phyloP scores from a whole-genome alignment of 1,284 basidiomycete species.

The Naganishia liquefaciens region DNA sequence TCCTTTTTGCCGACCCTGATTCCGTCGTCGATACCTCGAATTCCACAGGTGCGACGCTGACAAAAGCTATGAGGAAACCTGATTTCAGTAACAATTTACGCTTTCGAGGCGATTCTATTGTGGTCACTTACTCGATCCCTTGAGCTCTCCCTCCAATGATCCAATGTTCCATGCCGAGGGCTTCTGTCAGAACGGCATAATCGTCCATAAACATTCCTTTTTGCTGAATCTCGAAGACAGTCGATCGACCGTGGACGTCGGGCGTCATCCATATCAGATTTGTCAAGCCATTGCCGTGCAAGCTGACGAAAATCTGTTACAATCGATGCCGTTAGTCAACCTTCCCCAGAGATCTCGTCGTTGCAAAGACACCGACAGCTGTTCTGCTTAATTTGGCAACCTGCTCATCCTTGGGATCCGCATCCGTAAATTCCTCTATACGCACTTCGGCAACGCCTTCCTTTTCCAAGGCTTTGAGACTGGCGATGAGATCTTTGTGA shows the following conservation, averaged over 20 bases:
- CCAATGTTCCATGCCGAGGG: slow-evolving; percentile 19
- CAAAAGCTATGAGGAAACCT: slow-evolving; percentile 7
- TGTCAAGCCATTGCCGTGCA: slow-evolving; percentile 29
- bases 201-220: slow-evolving; percentile 23
- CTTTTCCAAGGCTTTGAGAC: slow-evolving; percentile 15
- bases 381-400: slow-evolving; percentile 29
- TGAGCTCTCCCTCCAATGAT: slow-evolving; percentile 11
- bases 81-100: no score
- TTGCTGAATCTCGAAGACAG: slow-evolving; percentile 29
- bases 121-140: slow-evolving; percentile 2
- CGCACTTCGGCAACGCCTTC: slow-evolving; percentile 29
- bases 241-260: not conserved
- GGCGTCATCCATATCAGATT: slow-evolving; percentile 29
- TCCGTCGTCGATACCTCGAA: slow-evolving; percentile 1
- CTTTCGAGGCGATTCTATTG: not conserved
- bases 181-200: slow-evolving; percentile 20
- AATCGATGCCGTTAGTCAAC: not conserved
- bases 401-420: slow-evolving; percentile 22
- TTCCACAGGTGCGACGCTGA: slow-evolving; percentile 12
- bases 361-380: slow-evolving; percentile 3
- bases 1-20: slow-evolving; percentile 13
- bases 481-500: slow-evolving; percentile 13
- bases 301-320: slow-evolving; percentile 22
- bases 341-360: no score
- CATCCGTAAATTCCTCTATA: slow-evolving; percentile 21